Evolutionary conservation across 306 rosid species (phyloP), one percentile per base, ranked within the genome.

Genomic region (Mimosa bimucronata): DNA sequence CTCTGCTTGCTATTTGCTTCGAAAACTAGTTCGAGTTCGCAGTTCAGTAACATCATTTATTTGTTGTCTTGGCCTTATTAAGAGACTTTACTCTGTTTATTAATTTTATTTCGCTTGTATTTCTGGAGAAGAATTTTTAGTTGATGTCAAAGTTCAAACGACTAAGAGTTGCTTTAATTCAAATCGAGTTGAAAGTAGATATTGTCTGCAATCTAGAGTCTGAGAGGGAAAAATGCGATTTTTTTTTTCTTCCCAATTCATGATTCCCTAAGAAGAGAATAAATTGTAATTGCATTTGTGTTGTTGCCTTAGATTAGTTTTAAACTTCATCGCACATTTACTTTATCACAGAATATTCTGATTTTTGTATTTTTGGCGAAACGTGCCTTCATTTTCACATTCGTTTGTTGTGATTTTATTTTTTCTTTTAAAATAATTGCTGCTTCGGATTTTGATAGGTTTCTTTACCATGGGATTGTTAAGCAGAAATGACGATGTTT

Each of bases 21-120:
- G 48, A 60, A 44, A 29, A 70, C 1, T n/a, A 23, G 48, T 26
- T 77, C 5, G 45, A 31, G 64, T 53, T 67, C 29, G 37, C 26
- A 44, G 62, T 46, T 76, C 73, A 74, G 45, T 37, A 34, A 37
- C 57, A 61, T 71, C 61, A 10, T 1, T 71, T 45, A 26, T 23
- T 46, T 37, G 12, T 9, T 9, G 29, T 6, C 15, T 40, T 15
- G 40, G 28, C 26, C 68, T 53, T 53, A 11, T 13, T 1, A 14
- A 5, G 14, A 62, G 28, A 76, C 30, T 42, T 44, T 44, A 42
- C 69, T 55, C 61, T 69, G 70, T 41, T 30, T 31, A 45, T 41
- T 53, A 34, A 23, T 37, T 66, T 41, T 78, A 4, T 38, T 48
- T 5, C 46, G 34, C 12, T 25, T 13, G 8, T 26, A 52, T 18